Evolutionary conservation across 441 rosid genomes (phyloP), one percentile per base, ranked within the genome.

Genomic region (Pelargonium citronellum): DNA sequence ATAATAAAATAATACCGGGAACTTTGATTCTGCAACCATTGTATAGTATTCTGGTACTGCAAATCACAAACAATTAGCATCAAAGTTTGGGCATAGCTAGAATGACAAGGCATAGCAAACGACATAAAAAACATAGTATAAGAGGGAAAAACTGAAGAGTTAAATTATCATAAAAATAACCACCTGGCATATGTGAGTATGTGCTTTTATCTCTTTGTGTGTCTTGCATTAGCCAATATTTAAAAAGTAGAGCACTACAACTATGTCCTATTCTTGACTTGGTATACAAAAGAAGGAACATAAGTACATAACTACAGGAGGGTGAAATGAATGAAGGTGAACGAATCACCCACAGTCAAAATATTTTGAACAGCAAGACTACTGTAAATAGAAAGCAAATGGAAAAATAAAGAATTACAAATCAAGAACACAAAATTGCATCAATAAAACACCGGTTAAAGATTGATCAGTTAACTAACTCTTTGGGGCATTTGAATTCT

Each of bases 11-110:
- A 77, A 43, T 84, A 95, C 98, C 95, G 72, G 83, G 81, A 90
- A 88, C 67, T 84, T 89, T 60, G 94, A 67, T 76, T 90, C 93
- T 69, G 91, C 95, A 74, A 91, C 90, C 84, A 77, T 88, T 58
- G 86, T 81, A 74, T 78, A 87, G 73, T 78, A 79, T 77, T 85
- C 81, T 51, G 90, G 81, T 67, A 89, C 99, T 95, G 99, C 97
- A 84, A 24, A 81, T 67, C 67, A 86, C 73, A 75, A 74, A 75
- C 41, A 71, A 41, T 68, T 75, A 71, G 22, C 19, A 12, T 53
- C 60, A 53, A 53, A 53, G 7, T 53, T 53, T 53, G 60, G 60
- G 7, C 17, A 53, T 15, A 53, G 60, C 20, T 17, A 53, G 60
- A 15, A 17, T 15, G 16, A 13, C 17, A 53, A 53, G 17, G 60